These are phyloP conservation scores for Bipolaris cookei DNA, from an alignment of 2,329 filamentous ascomycete genomes.

Conservation along the genomic window DNA sequence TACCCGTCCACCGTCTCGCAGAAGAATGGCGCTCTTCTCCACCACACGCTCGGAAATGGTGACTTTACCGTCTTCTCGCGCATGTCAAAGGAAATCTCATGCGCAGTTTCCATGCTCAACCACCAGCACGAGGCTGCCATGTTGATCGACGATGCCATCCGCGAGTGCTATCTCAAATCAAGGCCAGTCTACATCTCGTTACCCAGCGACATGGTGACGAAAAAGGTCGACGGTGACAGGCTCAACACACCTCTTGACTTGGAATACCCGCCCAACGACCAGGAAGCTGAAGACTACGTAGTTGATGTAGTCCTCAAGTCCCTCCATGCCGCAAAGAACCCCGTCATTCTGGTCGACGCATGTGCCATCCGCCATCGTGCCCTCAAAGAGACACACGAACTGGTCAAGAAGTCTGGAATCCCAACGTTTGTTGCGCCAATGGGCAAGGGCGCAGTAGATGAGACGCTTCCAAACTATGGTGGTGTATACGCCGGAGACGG, in stretches of 20 bases:
- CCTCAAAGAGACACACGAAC: conserved; percentile 71
- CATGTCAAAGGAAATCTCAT: conserved; percentile 77
- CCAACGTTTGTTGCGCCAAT: conserved; percentile 89
- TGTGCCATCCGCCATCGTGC: conserved; percentile 80
- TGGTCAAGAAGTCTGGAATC: conserved; percentile 75
- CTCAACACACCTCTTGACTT: conserved; percentile 75
- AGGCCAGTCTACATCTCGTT: conserved; percentile 84
- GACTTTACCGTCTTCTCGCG: conserved; percentile 83
- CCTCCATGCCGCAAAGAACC: conserved; percentile 73
- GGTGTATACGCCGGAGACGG: conserved; percentile 86
- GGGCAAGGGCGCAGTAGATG: conserved; percentile 84
- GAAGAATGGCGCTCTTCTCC: conserved; percentile 52
- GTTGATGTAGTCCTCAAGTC: conserved; percentile 78
- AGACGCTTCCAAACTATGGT: conserved; percentile 75
- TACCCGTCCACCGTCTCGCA: conserved; percentile 52
- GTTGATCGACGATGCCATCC: conserved; percentile 79
- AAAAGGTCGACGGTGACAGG: conserved; percentile 75
- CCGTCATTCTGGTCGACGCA: conserved; percentile 81
- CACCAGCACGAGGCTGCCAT: conserved; percentile 71
- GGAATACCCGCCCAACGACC: conserved; percentile 67
- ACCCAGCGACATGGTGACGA: conserved; percentile 78
- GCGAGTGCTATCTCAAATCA: conserved; percentile 74
- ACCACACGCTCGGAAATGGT: conserved; percentile 60
- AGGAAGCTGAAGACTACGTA: conserved; percentile 79
- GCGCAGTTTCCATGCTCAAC: conserved; percentile 72